These are phyloP conservation scores for Coffea humblotiana DNA, from an alignment of 305 asterid genomes.

Conservation along the genomic window DNA sequence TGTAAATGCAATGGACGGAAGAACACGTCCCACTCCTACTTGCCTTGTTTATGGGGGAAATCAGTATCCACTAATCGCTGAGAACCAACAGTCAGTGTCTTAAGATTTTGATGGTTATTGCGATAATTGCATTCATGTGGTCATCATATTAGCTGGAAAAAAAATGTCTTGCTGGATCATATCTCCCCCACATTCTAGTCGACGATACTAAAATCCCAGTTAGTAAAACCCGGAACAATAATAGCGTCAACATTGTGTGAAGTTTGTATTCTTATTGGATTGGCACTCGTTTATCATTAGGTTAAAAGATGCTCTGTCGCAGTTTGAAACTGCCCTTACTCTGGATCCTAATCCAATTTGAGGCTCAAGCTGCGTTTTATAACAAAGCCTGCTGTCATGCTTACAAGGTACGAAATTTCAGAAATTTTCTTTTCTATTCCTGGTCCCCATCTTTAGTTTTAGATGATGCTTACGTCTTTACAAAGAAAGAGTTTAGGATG, in stretches of 20 bases:
- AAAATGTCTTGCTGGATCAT: not conserved
- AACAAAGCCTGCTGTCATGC: conserved; percentile 99
- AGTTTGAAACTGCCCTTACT: conserved; percentile 86
- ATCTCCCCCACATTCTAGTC: not conserved
- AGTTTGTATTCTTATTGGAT: not conserved
- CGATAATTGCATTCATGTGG: not conserved
- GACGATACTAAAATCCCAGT: no score
- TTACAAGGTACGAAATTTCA: conserved; percentile 55
- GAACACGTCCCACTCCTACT: no score
- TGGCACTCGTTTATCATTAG: conserved; percentile 25
- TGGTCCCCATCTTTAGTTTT: not conserved
- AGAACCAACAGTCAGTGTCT: no score
- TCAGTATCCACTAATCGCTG: no score
- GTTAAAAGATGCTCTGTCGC: conserved; percentile 88
- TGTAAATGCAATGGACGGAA: no score
- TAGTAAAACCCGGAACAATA: no score
- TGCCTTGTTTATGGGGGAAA: no score
- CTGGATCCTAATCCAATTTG: conserved; percentile 66
- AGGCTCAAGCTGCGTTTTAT: conserved; percentile 92
- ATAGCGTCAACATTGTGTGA: not conserved
- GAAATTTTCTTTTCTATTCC: conserved; percentile 1
- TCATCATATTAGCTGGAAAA: not conserved
- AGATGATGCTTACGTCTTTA: not conserved
- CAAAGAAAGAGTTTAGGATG: not conserved
- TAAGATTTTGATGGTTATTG: not conserved